Base-by-base conservation (phyloP, 306 rosid species). In the Lathyrus tuberosus region DNA sequence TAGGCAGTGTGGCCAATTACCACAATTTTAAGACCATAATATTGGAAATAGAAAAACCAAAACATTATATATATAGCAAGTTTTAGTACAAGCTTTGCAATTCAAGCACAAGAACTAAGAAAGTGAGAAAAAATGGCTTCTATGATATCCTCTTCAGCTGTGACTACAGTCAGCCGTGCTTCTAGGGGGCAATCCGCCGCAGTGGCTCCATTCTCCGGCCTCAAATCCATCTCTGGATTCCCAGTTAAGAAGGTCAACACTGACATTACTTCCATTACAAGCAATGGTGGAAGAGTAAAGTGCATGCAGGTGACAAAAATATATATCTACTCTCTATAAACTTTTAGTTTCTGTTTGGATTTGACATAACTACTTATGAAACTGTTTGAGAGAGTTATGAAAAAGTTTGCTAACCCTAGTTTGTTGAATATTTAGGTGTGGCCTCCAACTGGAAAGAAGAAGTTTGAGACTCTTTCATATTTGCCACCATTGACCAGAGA, bases 401-500 rank as follows among this genome's bases (percentile, higher is more conserved):
- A 24, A 24, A 24, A 26, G 4, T 0, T 26, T 26, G 30, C 4
- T 26, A 26, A 57, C 44, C 46, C 7, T 2, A 24, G 30, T 24
- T 54, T 28, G 16, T 11, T 61, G 1, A 61, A 33, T 37, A 11
- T 37, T 71, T 1, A 92, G 96, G 96, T 89, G 82, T 92, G 98
- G 96, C 95, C 96, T 2, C 66, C 96, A 62, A 0, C 43, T 14
- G 91, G 89, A 4, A 0, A 8, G 80, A 80, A 77, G 95, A 87
- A 89, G 80, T 89, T 78, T 11, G 95, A 92, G 96, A 89, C 95
- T 16, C 86, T 89, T 8, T 88, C 98, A 0, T 89, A 89, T 82
- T 78, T 92, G 0, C 96, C 91, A 22, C 62, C 66, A 1, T 77
- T 89, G 2, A 0, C 16, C 0, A 0, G 0, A 0, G 70, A 31